Evolutionary conservation across 2,329 filamentous ascomycete genomes (phyloP).

Genomic region (Mycocentrospora acerina): DNA sequence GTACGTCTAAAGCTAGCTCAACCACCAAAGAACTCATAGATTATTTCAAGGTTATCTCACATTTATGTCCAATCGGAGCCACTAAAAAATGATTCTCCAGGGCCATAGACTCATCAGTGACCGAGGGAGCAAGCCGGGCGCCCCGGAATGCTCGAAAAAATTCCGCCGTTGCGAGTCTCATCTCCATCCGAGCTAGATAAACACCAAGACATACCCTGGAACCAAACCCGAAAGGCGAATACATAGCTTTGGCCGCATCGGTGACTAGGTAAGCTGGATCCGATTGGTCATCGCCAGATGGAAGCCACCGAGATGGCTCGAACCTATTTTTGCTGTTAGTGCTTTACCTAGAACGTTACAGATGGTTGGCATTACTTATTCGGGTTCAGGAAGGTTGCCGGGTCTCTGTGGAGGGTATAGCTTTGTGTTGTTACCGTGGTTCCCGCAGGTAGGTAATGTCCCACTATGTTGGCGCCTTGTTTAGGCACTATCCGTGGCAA

Average conservation of each 20-base stretch:
- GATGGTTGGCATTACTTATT: conserved; percentile 25
- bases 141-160: conserved; percentile 54
- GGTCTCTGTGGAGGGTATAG: conserved; percentile 44
- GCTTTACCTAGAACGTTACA: too few species aligned
- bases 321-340: conserved; percentile 22
- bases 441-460: conserved; percentile 41
- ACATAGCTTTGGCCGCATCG: conserved; percentile 52
- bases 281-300: conserved; percentile 14
- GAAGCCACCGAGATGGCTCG: conserved; percentile 36
- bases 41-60: conserved; percentile 43
- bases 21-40: too few species aligned
- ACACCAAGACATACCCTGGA: conserved; percentile 69
- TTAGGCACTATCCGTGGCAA: conserved; percentile 41
- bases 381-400: conserved; percentile 28
- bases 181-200: conserved; percentile 64
- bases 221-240: conserved; percentile 69
- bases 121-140: conserved; percentile 23
- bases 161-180: conserved; percentile 53
- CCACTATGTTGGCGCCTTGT: conserved; percentile 37
- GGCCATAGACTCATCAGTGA: conserved; percentile 46
- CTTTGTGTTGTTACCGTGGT: conserved; percentile 44
- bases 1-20: too few species aligned
- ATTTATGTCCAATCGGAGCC: conserved; percentile 46
- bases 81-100: conserved; percentile 50
- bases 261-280: conserved; percentile 25